Evolutionary conservation across 2,329 filamentous ascomycete genomes (phyloP).

Genomic region (Xylariaceae sp.): DNA sequence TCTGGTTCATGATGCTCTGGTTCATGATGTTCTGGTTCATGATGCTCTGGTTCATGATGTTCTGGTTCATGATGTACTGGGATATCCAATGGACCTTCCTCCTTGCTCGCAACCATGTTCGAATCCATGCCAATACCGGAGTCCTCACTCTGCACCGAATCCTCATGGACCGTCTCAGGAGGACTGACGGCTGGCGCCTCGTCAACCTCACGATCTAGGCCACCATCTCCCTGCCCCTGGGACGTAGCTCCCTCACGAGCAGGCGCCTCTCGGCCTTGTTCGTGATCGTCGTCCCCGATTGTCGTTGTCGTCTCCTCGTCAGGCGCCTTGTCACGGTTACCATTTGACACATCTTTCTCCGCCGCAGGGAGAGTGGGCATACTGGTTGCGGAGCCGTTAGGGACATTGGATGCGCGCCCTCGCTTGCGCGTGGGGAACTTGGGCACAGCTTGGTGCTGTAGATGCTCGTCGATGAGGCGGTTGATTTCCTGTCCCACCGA

Average conservation of each 20-base stretch:
- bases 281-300: background rate
- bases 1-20: too few species aligned
- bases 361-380: background rate
- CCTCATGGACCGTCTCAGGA: too few species aligned
- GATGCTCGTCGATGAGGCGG: constrained; percentile 4
- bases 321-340: background rate
- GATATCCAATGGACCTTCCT: too few species aligned
- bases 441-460: constrained; percentile 1
- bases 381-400: background rate
- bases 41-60: too few species aligned
- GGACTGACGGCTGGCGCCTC: too few species aligned
- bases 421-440: constrained; percentile 3
- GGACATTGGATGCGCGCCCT: background rate
- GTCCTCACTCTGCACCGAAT: too few species aligned
- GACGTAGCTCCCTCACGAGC: background rate
- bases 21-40: too few species aligned
- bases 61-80: too few species aligned
- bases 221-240: background rate
- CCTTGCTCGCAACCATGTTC: too few species aligned
- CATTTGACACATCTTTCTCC: background rate
- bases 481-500: constrained; percentile 3
- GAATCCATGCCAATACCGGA: too few species aligned
- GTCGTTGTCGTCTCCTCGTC: background rate
- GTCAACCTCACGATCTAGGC: too few species aligned
- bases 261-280: background rate